phyloP scores from a whole-genome alignment of 140 eudicot species.

The Senecio squalidus region DNA sequence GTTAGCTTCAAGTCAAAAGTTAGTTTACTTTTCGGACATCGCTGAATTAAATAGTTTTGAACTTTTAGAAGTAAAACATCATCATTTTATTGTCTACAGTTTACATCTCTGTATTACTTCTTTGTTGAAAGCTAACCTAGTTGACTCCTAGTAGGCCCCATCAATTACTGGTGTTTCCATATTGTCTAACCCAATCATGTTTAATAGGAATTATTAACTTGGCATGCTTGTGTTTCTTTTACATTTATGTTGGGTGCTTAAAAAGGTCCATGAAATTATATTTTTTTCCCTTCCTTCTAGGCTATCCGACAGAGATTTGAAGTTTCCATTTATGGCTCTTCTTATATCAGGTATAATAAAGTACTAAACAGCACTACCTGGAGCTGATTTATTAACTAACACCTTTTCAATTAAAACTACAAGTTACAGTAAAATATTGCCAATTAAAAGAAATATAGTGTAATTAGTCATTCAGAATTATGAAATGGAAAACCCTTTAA shows the following conservation, averaged over 20 bases:
- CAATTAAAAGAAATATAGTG: not conserved
- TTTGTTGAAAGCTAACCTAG: constrained; percentile 20
- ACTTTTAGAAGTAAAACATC: constrained; percentile 21
- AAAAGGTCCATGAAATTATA: constrained; percentile 15
- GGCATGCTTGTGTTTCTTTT: constrained; percentile 32
- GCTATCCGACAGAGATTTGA: constrained; percentile 58
- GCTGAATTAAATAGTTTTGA: not conserved
- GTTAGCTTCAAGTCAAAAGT: not conserved
- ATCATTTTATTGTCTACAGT: constrained; percentile 18
- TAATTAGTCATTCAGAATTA: not conserved
- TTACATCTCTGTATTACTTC: constrained; percentile 7
- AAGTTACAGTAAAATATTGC: not conserved
- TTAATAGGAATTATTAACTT: constrained; percentile 14
- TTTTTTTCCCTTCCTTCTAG: constrained; percentile 27
- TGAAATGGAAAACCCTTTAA: not conserved
- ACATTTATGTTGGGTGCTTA: constrained; percentile 13
- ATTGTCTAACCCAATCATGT: constrained; percentile 8
- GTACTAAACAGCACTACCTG: not conserved
- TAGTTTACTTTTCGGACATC: not conserved
- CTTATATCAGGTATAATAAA: constrained; percentile 75
- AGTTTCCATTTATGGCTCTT: constrained; percentile 88
- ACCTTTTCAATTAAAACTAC: constrained; percentile 2
- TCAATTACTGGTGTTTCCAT: constrained; percentile 21
- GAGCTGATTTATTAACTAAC: not conserved
- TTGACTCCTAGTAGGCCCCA: constrained; percentile 25